Conservation (phyloP, 768 basidiomycete genomes). For the Podaxis sp. region DNA sequence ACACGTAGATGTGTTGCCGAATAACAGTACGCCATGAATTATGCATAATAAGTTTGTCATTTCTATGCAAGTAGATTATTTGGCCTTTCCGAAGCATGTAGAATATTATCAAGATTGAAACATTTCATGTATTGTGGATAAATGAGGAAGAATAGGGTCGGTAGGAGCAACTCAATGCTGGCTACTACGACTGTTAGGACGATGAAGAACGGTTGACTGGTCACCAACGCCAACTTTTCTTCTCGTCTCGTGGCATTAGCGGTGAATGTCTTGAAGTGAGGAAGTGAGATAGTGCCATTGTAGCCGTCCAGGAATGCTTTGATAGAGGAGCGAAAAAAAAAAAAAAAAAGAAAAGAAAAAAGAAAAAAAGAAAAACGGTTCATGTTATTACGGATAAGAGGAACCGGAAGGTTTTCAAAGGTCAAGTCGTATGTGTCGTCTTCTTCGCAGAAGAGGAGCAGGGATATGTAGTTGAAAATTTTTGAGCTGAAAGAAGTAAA, state of each 20-base stretch:
- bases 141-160: background rate
- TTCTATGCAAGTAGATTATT: too few species aligned
- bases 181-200: background rate
- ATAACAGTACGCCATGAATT: too few species aligned
- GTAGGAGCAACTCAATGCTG: background rate
- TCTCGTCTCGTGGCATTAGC: background rate
- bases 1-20: too few species aligned
- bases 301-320: background rate
- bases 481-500: background rate
- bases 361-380: background rate
- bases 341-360: background rate
- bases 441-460: background rate
- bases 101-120: background rate
- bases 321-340: background rate
- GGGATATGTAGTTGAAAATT: background rate
- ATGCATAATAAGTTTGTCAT: too few species aligned
- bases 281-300: background rate
- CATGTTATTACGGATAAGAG: background rate
- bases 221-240: background rate
- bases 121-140: background rate
- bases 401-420: background rate
- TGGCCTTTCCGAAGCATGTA: too few species aligned
- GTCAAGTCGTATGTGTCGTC: too few species aligned
- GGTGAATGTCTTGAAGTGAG: background rate
- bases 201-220: background rate